phyloP scores from a whole-genome alignment of 768 basidiomycete genomes.

The Trametes villosa region DNA sequence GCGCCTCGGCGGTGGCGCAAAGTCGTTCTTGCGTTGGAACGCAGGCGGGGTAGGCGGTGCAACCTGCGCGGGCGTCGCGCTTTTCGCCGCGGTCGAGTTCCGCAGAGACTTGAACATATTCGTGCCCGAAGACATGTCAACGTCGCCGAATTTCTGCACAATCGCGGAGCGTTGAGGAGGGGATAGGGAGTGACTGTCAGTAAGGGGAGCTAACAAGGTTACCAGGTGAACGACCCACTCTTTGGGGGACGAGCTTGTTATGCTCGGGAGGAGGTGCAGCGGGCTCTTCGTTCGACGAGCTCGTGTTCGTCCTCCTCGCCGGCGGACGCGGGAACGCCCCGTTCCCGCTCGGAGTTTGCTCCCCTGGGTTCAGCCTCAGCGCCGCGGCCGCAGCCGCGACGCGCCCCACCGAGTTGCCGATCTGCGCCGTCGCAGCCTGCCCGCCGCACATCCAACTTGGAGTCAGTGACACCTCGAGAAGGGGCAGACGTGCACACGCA shows the following conservation, averaged over 20 bases:
- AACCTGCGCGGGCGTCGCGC: conserved; percentile 40
- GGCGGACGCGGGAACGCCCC: conserved; percentile 34
- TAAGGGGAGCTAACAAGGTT: neutral
- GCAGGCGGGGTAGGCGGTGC: conserved; percentile 44
- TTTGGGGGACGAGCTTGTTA: conserved; percentile 26
- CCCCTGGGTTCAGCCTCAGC: conserved; percentile 33
- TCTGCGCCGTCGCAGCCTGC: conserved; percentile 38
- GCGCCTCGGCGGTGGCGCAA: conserved; percentile 59
- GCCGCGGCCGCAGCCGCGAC: conserved; percentile 61
- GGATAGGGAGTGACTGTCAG: neutral
- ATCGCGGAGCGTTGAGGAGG: neutral
- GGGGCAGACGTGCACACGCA: conserved; percentile 32
- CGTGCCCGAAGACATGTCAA: conserved; percentile 56
- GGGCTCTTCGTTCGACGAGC: conserved; percentile 25
- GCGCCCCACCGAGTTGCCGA: conserved; percentile 50
- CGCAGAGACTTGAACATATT: conserved; percentile 52
- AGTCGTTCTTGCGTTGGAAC: conserved; percentile 50
- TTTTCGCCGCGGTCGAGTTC: conserved; percentile 45
- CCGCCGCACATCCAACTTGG: neutral
- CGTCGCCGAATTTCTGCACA: conserved; percentile 63
- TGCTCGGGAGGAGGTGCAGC: conserved; percentile 14
- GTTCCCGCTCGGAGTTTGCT: neutral
- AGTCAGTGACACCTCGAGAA: no score
- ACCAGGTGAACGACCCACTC: conserved; percentile 19
- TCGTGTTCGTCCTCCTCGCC: conserved; percentile 19